These are phyloP conservation scores for Petrea volubilis DNA, from an alignment of 257 asterid genomes.

Conservation along the genomic window DNA sequence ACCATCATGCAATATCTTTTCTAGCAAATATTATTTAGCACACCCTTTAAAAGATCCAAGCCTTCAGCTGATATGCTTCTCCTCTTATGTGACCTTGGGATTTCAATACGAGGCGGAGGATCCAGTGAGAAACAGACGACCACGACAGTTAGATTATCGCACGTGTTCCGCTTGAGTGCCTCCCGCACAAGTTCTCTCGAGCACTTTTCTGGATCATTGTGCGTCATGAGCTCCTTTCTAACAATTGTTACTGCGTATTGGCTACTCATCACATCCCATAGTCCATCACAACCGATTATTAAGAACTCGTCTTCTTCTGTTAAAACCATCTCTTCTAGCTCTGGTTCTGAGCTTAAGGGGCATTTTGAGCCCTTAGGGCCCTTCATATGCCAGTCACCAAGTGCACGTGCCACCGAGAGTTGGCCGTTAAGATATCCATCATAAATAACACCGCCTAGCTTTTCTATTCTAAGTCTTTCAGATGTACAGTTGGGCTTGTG, in stretches of 20 bases:
- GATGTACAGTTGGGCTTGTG: slow-evolving; percentile 82
- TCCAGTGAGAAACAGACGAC: slow-evolving; percentile 48
- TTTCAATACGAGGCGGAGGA: slow-evolving; percentile 48
- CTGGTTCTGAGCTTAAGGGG: slow-evolving; percentile 80
- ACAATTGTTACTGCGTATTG: slow-evolving; percentile 82
- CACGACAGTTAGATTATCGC: slow-evolving; percentile 49
- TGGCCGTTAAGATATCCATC: slow-evolving; percentile 94
- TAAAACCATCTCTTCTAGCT: slow-evolving; percentile 61
- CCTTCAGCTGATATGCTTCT: slow-evolving; percentile 64
- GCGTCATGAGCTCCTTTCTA: slow-evolving; percentile 79
- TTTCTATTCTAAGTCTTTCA: slow-evolving; percentile 69
- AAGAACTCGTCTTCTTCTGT: slow-evolving; percentile 84
- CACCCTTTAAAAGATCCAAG: slow-evolving; percentile 53
- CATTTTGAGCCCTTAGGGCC: slow-evolving; percentile 68
- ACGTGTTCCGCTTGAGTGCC: slow-evolving; percentile 51
- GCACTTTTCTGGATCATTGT: slow-evolving; percentile 76
- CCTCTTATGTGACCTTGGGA: slow-evolving; percentile 44
- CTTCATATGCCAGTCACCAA: slow-evolving; percentile 94
- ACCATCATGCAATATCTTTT: neutral
- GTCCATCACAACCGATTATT: slow-evolving; percentile 84
- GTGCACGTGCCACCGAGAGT: slow-evolving; percentile 83
- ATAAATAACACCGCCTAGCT: slow-evolving; percentile 71
- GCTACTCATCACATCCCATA: slow-evolving; percentile 96
- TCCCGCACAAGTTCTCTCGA: slow-evolving; percentile 59
- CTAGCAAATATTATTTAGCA: slow-evolving; percentile 40